Conservation (phyloP, 163 green algal species). For the Chlorella variabilis region DNA sequence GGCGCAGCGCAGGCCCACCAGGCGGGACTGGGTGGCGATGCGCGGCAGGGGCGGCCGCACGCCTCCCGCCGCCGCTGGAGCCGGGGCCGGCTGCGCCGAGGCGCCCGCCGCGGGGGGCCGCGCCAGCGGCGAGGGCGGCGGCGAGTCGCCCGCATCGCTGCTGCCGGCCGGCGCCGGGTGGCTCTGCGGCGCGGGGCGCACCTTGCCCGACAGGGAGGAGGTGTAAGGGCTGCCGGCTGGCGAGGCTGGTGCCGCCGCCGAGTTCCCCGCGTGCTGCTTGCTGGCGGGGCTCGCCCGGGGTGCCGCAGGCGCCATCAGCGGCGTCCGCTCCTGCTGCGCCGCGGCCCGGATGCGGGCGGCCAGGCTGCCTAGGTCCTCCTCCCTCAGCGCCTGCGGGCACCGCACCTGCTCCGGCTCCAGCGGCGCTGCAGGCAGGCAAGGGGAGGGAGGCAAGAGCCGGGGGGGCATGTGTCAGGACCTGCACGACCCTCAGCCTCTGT, state of each 20-base stretch:
- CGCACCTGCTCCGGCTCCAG: constrained; percentile 15
- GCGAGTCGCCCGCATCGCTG: not conserved
- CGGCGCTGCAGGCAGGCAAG: constrained; percentile 1
- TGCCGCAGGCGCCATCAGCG: not conserved
- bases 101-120: too few relatives aligned
- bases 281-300: not conserved
- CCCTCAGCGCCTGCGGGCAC: not conserved
- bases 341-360: not conserved
- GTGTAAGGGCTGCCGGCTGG: not conserved
- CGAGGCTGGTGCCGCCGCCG: not conserved
- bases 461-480: not conserved
- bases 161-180: not conserved
- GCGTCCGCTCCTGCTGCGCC: not conserved
- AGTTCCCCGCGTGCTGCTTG: not conserved
- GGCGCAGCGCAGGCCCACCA: constrained; percentile 25
- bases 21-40: not conserved
- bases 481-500: too few relatives aligned
- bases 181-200: not conserved
- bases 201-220: not conserved
- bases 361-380: constrained; percentile 23
- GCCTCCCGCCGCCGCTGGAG: not conserved
- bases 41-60: not conserved
- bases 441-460: not conserved
- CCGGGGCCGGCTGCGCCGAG: not conserved
- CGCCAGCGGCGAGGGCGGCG: too few relatives aligned